Conservation (phyloP, 352 stramenopile genomes). For the Phytophthora constricta region DNA sequence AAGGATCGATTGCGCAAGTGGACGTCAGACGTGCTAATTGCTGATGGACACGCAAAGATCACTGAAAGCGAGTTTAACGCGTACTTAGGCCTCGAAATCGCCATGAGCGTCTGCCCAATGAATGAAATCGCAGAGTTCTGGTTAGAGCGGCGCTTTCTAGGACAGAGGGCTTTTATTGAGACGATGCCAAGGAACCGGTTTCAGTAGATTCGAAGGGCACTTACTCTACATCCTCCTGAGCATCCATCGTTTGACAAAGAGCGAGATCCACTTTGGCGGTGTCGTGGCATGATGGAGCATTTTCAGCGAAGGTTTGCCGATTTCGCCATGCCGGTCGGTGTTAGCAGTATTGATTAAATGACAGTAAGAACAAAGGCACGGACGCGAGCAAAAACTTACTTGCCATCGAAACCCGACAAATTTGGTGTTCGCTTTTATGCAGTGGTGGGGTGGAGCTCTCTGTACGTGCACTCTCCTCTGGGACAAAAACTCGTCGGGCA, state of each 20-base stretch:
- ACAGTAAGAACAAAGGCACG: no score
- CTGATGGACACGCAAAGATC: no score
- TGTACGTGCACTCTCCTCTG: constrained; percentile 8
- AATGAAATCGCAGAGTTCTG: constrained; percentile 19
- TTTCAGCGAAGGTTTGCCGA: constrained; percentile 14
- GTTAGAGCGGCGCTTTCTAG: constrained; percentile 7
- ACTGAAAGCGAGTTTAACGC: no score
- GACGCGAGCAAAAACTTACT: no score
- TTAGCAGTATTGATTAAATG: constrained; percentile 22
- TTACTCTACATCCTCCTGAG: constrained; percentile 5
- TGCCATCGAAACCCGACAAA: no score
- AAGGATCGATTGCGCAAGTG: no score
- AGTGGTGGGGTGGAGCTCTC: background rate
- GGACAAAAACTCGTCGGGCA: constrained; percentile 6
- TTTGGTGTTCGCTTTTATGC: constrained; percentile 15
- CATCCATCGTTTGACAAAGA: no score
- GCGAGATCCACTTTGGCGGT: constrained; percentile 6
- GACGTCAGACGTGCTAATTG: no score
- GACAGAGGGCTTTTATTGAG: no score
- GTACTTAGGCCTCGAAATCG: constrained; percentile 21
- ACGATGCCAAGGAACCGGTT: constrained; percentile 17
- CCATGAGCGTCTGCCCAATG: constrained; percentile 9
- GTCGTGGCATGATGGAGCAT: constrained; percentile 1
- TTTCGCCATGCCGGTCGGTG: constrained; percentile 8
- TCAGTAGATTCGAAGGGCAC: constrained; percentile 7